These are phyloP conservation scores for Fermentozyma sake DNA, from an alignment of 1,139 yeast species.

Conservation along the genomic window DNA sequence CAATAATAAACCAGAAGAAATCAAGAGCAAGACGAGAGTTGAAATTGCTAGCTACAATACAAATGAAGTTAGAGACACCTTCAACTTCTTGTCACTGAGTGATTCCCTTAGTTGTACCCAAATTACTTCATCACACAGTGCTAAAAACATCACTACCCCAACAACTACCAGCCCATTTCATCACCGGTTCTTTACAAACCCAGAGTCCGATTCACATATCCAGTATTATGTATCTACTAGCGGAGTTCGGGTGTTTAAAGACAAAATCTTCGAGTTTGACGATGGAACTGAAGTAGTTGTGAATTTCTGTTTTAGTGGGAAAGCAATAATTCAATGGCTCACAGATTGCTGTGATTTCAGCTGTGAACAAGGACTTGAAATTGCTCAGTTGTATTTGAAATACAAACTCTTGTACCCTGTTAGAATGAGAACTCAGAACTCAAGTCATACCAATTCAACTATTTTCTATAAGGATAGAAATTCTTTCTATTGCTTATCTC, in stretches of 20 bases:
- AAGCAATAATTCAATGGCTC: conserved; percentile 81
- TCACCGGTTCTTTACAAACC: conserved; percentile 79
- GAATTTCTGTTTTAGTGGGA: conserved; percentile 61
- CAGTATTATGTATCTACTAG: conserved; percentile 71
- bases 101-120: too few relatives aligned
- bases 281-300: conserved; percentile 18
- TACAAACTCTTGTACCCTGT: conserved; percentile 47
- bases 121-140: too few relatives aligned
- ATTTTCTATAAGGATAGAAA: conserved; percentile 14
- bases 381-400: conserved; percentile 55
- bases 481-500: conserved; percentile 19
- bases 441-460: conserved; percentile 7
- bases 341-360: conserved; percentile 82
- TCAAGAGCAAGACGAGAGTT: too few relatives aligned
- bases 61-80: too few relatives aligned
- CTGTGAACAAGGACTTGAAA: conserved; percentile 55
- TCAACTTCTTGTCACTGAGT: too few relatives aligned
- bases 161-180: conserved; percentile 70
- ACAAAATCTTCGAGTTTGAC: conserved; percentile 28
- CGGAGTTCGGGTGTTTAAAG: conserved; percentile 60
- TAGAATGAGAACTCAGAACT: conserved; percentile 8
- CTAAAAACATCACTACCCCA: too few relatives aligned
- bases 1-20: conserved; percentile 33
- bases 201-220: conserved; percentile 76
- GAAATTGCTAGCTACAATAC: too few relatives aligned